phyloP scores from a whole-genome alignment of 164 flowering plant genomes.

The Berberis thunbergii region DNA sequence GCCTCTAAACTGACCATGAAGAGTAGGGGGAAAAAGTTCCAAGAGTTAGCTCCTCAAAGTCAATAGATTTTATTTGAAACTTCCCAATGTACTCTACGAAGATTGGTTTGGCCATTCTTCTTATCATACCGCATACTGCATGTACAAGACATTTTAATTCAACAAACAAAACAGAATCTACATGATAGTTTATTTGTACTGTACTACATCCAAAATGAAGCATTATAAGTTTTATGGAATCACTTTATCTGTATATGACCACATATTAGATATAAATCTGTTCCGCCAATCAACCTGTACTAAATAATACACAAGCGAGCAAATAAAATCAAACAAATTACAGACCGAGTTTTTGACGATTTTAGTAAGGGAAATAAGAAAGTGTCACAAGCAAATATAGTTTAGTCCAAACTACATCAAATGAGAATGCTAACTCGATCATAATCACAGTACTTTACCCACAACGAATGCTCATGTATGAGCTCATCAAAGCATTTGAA shows the following conservation, averaged over 20 bases:
- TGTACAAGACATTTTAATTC: slow-evolving; percentile 15
- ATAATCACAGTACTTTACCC: slow-evolving; percentile 80
- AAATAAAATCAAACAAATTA: no score
- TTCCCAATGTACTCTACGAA: slow-evolving; percentile 65
- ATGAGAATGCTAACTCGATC: slow-evolving; percentile 44
- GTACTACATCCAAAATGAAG: neutral
- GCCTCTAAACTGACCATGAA: slow-evolving; percentile 41
- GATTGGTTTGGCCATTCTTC: slow-evolving; percentile 39
- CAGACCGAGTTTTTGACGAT: no score
- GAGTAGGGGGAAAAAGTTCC: slow-evolving; percentile 64
- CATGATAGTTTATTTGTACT: neutral
- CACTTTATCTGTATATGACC: slow-evolving; percentile 75
- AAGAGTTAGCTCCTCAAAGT: slow-evolving; percentile 54
- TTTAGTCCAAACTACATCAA: neutral
- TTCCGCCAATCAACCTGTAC: slow-evolving; percentile 89
- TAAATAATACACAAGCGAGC: neutral
- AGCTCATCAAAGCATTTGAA: slow-evolving; percentile 32
- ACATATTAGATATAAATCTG: slow-evolving; percentile 52
- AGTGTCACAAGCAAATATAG: no score
- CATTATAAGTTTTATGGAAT: neutral
- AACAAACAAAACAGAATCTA: neutral
- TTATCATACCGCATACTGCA: slow-evolving; percentile 54
- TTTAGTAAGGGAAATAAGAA: no score
- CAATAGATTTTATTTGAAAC: slow-evolving; percentile 48
- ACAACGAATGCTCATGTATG: slow-evolving; percentile 60